Conservation (phyloP, 2,329 filamentous ascomycete species). For the Phaeosphaeriaceae sp. region DNA sequence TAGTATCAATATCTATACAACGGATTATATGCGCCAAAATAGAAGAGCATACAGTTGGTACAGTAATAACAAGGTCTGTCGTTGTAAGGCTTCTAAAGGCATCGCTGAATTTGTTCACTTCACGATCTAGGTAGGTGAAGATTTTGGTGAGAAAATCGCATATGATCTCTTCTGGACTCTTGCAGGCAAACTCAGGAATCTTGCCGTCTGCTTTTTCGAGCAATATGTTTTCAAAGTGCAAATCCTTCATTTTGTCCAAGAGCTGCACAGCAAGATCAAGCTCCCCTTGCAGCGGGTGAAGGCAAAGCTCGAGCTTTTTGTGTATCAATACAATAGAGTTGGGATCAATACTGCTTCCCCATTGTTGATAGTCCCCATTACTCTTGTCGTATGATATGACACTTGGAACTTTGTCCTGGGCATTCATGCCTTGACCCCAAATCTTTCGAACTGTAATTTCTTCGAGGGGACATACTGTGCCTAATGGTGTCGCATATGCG, state of each 20-base stretch:
- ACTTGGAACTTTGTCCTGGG: constrained; percentile 34
- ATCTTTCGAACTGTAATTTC: constrained; percentile 30
- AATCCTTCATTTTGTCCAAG: constrained; percentile 37
- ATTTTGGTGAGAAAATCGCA: constrained; percentile 35
- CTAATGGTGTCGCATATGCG: constrained; percentile 12
- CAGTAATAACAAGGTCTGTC: constrained; percentile 38
- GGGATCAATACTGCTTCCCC: constrained; percentile 26
- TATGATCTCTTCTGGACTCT: constrained; percentile 34
- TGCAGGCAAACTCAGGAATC: constrained; percentile 26
- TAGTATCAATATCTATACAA: too few species aligned
- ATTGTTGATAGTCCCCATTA: constrained; percentile 23
- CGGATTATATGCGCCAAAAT: not conserved
- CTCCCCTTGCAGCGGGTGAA: constrained; percentile 24
- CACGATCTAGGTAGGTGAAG: constrained; percentile 18
- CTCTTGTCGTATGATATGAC: constrained; percentile 35
- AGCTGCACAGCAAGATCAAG: constrained; percentile 34
- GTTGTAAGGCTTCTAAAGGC: constrained; percentile 12
- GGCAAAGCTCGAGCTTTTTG: constrained; percentile 39
- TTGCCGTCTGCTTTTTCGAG: constrained; percentile 2
- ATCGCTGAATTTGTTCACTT: constrained; percentile 13
- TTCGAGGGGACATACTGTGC: constrained; percentile 13
- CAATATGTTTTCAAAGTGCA: constrained; percentile 18
- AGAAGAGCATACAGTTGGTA: constrained; percentile 20
- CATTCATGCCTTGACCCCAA: constrained; percentile 32
- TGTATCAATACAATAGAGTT: constrained; percentile 35